Conservation (phyloP, 768 basidiomycete genomes). For the Suillus subaureus region DNA sequence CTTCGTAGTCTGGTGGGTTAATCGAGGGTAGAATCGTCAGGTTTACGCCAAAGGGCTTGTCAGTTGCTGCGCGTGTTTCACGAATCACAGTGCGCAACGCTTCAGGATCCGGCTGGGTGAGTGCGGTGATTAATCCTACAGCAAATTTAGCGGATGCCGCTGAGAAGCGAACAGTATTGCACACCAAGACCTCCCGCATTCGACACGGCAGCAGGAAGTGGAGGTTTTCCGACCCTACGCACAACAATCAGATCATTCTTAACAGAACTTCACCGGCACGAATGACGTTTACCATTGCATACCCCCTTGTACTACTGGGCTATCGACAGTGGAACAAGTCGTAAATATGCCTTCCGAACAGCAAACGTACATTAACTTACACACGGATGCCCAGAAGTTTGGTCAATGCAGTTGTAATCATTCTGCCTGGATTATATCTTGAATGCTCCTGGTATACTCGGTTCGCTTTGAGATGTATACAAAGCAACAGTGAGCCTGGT, state of each 20-base stretch:
- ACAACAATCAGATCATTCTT: background rate
- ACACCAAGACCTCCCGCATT: slow-evolving; percentile 81
- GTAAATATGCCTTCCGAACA: background rate
- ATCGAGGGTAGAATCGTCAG: slow-evolving; percentile 88
- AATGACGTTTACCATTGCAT: slow-evolving; percentile 75
- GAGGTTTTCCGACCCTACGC: slow-evolving; percentile 76
- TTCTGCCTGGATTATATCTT: slow-evolving; percentile 16
- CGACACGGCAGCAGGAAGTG: slow-evolving; percentile 74
- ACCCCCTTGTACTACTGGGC: slow-evolving; percentile 84
- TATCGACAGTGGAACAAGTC: slow-evolving; percentile 27
- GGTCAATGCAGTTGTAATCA: slow-evolving; percentile 59
- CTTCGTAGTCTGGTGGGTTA: slow-evolving; percentile 88
- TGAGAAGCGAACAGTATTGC: slow-evolving; percentile 3
- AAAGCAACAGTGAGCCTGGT: background rate
- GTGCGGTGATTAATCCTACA: slow-evolving; percentile 80
- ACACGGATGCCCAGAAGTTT: slow-evolving; percentile 66
- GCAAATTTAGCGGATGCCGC: background rate
- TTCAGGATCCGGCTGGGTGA: slow-evolving; percentile 86
- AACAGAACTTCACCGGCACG: background rate
- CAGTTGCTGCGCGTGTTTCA: slow-evolving; percentile 69
- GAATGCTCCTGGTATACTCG: background rate
- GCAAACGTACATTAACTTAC: slow-evolving; percentile 40
- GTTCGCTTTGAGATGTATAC: background rate
- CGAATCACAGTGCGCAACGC: slow-evolving; percentile 79
- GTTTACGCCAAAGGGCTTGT: slow-evolving; percentile 83